A percentile compares a stretch with the other conserved stretches of the same genome.
Conservation (phyloP, 108 stramenopile species). For the Nitzschia putrida region DNA sequence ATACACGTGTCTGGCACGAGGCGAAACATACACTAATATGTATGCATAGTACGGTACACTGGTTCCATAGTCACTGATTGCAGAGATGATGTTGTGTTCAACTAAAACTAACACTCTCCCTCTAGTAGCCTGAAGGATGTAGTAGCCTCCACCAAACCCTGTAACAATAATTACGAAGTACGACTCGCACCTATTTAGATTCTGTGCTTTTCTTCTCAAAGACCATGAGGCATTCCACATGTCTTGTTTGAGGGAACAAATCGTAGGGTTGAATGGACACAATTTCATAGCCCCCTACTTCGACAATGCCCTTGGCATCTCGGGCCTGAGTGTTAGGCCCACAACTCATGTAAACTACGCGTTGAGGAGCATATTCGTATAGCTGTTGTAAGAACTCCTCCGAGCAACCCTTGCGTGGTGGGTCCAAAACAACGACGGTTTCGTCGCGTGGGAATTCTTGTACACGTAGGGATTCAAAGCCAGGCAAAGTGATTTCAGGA, state of each 20-base stretch:
- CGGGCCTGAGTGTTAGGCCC: conserved; percentile 97
- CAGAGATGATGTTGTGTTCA: too few relatives aligned
- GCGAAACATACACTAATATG: too few relatives aligned
- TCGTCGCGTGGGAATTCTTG: conserved; percentile 74
- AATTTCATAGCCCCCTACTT: conserved; percentile 74
- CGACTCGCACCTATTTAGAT: not conserved
- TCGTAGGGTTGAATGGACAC: conserved; percentile 90
- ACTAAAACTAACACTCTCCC: too few relatives aligned
- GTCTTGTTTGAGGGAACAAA: conserved; percentile 94
- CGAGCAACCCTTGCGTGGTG: conserved; percentile 94
- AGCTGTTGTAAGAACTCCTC: conserved; percentile 90
- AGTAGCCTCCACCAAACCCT: too few relatives aligned
- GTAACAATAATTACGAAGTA: too few relatives aligned
- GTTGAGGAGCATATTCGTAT: conserved; percentile 73
- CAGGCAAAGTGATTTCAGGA: conserved; percentile 32
- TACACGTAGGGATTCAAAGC: conserved; percentile 45
- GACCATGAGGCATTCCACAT: conserved; percentile 93
- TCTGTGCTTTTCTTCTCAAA: conserved; percentile 62
- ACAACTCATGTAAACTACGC: conserved; percentile 96
- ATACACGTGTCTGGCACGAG: too few relatives aligned
- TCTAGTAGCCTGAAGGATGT: too few relatives aligned
- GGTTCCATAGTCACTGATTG: too few relatives aligned
- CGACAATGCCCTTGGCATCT: conserved; percentile 85
- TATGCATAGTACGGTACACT: too few relatives aligned
- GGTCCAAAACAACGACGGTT: conserved; percentile 94